Conservation (phyloP, 2,329 filamentous ascomycete species). For the Zymoseptoria pseudotritici region DNA sequence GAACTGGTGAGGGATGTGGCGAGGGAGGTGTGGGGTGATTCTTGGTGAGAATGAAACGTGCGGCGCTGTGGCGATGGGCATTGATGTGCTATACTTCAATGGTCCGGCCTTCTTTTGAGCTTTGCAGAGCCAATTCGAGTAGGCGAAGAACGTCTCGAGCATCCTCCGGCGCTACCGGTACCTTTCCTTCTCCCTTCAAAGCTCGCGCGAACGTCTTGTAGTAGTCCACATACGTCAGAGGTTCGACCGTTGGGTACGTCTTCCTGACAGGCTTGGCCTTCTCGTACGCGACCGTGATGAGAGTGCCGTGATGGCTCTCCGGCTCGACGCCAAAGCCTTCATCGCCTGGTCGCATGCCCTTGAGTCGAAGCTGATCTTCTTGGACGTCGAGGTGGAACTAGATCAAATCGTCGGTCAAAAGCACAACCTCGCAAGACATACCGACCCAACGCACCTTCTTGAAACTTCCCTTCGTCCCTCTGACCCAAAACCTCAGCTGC, state of each 20-base stretch:
- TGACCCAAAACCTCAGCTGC: slow-evolving; percentile 70
- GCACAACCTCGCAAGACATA: too few relatives aligned
- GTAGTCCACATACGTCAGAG: slow-evolving; percentile 61
- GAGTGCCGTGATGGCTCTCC: slow-evolving; percentile 48
- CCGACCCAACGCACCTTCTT: too few relatives aligned
- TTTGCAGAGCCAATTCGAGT: slow-evolving; percentile 50
- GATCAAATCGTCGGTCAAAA: too few relatives aligned
- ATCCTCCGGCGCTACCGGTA: slow-evolving; percentile 49
- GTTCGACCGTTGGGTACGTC: slow-evolving; percentile 51
- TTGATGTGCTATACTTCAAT: slow-evolving; percentile 9
- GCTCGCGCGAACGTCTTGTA: slow-evolving; percentile 52
- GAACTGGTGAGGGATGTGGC: slow-evolving; percentile 21
- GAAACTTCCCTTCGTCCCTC: slow-evolving; percentile 66
- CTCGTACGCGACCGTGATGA: slow-evolving; percentile 47
- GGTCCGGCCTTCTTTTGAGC: slow-evolving; percentile 46
- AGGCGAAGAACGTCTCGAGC: slow-evolving; percentile 48
- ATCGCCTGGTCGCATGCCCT: slow-evolving; percentile 56
- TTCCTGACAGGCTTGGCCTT: slow-evolving; percentile 38
- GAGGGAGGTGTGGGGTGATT: slow-evolving; percentile 18
- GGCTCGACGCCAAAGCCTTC: slow-evolving; percentile 59
- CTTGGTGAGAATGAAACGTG: neutral
- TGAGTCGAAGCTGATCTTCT: slow-evolving; percentile 58
- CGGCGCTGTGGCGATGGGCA: too few relatives aligned
- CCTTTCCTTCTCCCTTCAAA: slow-evolving; percentile 43
- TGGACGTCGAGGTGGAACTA: slow-evolving; percentile 59